Base-by-base conservation (phyloP, 164 flowering plant species). In the Platanus orientalis region DNA sequence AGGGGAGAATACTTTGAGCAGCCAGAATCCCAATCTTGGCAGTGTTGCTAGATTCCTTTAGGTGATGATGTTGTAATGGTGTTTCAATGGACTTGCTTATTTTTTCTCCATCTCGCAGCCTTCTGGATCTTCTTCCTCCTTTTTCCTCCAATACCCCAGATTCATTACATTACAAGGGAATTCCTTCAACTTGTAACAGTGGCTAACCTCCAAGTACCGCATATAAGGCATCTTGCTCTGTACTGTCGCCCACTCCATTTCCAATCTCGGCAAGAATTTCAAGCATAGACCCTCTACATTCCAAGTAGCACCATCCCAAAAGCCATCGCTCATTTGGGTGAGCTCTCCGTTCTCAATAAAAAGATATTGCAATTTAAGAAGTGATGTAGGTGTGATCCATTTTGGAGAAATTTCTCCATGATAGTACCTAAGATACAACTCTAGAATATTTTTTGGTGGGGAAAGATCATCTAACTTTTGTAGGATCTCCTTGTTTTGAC, bases 351-450 rank as follows among this genome's bases (percentile, higher is more conserved):
- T 34, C 39, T 71, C 74, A 7, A 71, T 39, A 52, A 54, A 66
- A 40, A 71, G 70, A 52, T 61, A 71, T 11, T 51, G 63, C 67
- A 71, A 40, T 26, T 51, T 25, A 3, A 23, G 20, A 10, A 71
- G 70, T 45, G 16, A 4, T 1, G 21, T 26, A 12, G 76, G 76
- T 29, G 42, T 64, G 3, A 73, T 27, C 72, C 76, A 73, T 5
- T 1, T n/a, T 23, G 63, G 69, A 0, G 40, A 26, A 2, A 45
- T 58, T 11, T 40, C 59, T 30, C 63, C 29, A 4, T 19, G 39
- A 55, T 60, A 73, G 29, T 57, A 12, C 60, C 54, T 32, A 14
- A 64, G 69, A 40, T 60, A 64, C 26, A 68, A 14, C 57, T 73
- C 76, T 56, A 50, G 36, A 28, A 68, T 54, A 32, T 14, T 11